Evolutionary conservation across 306 rosid genomes (phyloP).

Genomic region (Cajanus cajan): DNA sequence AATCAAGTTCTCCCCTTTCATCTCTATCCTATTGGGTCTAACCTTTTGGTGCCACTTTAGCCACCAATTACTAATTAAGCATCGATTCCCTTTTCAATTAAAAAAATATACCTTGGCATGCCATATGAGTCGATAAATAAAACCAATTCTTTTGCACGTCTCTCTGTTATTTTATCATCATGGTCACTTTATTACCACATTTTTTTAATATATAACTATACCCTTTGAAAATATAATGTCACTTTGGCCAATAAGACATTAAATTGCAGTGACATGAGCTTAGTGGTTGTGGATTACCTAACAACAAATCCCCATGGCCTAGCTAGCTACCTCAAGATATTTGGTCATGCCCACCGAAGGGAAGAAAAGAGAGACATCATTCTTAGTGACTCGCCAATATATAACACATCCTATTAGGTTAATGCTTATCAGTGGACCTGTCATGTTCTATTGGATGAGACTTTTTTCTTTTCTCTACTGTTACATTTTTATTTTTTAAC

Average conservation of each 20-base stretch:
- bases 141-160: slow-evolving; percentile 54
- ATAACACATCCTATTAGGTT: not conserved
- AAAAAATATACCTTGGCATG: not conserved
- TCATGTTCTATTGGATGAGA: slow-evolving; percentile 27
- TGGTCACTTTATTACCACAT: slow-evolving; percentile 37
- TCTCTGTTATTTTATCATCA: slow-evolving; percentile 69
- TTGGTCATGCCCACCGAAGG: slow-evolving; percentile 35
- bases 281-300: slow-evolving; percentile 38
- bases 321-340: slow-evolving; percentile 25
- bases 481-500: not conserved
- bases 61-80: slow-evolving; percentile 33
- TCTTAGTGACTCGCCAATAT: slow-evolving; percentile 32
- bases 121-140: slow-evolving; percentile 3
- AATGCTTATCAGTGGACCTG: slow-evolving; percentile 25
- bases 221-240: not conserved
- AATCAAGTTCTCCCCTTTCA: slow-evolving; percentile 41
- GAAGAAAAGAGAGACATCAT: slow-evolving; percentile 25
- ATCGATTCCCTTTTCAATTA: slow-evolving; percentile 38
- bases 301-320: slow-evolving; percentile 33
- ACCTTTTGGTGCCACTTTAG: slow-evolving; percentile 61
- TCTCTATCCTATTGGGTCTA: slow-evolving; percentile 63
- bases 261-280: slow-evolving; percentile 18
- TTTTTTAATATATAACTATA: not conserved
- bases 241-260: slow-evolving; percentile 13
- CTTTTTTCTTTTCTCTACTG: not conserved